These are phyloP conservation scores for Venturia aucupariae DNA, from an alignment of 2,329 filamentous ascomycete species.

Conservation along the genomic window DNA sequence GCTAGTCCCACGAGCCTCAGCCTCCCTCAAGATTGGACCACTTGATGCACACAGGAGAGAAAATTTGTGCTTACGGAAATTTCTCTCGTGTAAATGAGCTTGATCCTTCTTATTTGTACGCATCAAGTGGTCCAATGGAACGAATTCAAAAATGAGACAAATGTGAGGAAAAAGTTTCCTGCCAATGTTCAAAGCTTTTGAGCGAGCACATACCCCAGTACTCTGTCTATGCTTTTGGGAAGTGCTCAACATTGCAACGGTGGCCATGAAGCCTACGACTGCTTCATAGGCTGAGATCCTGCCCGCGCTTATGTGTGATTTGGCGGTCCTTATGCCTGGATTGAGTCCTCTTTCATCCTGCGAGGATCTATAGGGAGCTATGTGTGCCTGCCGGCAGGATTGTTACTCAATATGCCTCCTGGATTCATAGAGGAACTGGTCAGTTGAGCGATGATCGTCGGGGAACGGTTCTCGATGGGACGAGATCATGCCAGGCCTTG, in stretches of 20 bases:
- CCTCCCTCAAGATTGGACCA: no score
- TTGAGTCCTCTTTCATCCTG: not conserved
- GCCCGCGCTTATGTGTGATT: not conserved
- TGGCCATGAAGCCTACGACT: not conserved
- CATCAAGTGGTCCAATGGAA: not conserved
- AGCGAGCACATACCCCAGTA: not conserved
- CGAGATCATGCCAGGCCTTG: not conserved
- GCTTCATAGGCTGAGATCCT: not conserved
- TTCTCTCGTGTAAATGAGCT: no score
- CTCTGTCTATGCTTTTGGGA: not conserved
- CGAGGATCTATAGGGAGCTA: not conserved
- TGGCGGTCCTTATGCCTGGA: not conserved
- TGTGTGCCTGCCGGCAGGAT: not conserved
- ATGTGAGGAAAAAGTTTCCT: not conserved
- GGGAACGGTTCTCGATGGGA: not conserved
- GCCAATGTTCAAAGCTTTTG: not conserved
- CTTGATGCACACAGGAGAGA: no score
- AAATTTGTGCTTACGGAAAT: no score
- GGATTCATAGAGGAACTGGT: not conserved
- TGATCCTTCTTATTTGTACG: not conserved
- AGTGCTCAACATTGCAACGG: not conserved
- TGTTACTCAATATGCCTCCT: not conserved
- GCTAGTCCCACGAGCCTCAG: not conserved
- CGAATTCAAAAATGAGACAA: not conserved
- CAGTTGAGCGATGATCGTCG: not conserved